These are phyloP conservation scores for Erigeron canadensis DNA, from an alignment of 129 eudicot genomes.

Conservation along the genomic window DNA sequence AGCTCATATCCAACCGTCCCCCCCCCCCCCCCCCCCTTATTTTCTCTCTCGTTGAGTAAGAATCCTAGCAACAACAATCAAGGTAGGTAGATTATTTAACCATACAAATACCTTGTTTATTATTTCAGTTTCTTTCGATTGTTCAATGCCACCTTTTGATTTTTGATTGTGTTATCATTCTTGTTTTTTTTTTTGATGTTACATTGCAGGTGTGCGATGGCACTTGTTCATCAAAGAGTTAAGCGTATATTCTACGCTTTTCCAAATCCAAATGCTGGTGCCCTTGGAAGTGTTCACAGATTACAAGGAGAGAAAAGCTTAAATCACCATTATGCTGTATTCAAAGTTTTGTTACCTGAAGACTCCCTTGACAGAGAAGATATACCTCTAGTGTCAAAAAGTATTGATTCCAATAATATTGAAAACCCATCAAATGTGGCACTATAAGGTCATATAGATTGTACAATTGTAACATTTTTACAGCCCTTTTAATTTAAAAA, in stretches of 20 bases:
- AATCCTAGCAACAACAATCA: slow-evolving; percentile 1
- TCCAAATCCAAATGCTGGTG: slow-evolving; percentile 73
- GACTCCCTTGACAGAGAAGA: not conserved
- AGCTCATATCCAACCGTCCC: not conserved
- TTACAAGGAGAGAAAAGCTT: slow-evolving; percentile 94
- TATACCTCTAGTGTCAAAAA: no score
- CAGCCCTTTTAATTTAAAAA: no score
- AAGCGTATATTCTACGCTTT: slow-evolving; percentile 79
- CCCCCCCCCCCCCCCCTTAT: not conserved
- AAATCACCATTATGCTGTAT: slow-evolving; percentile 94
- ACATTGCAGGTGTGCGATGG: slow-evolving; percentile 88
- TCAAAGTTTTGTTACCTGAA: slow-evolving; percentile 62
- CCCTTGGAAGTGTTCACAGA: slow-evolving; percentile 83
- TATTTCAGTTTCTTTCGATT: not conserved
- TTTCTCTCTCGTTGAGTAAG: no score
- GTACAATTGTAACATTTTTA: no score
- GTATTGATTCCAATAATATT: no score
- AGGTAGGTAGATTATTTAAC: not conserved
- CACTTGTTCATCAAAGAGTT: slow-evolving; percentile 86
- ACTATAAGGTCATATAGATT: no score
- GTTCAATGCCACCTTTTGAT: not conserved
- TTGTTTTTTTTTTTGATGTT: not conserved
- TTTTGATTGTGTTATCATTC: not conserved
- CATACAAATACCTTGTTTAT: not conserved
- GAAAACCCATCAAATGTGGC: no score